Base-by-base conservation (phyloP, 108 stramenopile genomes). In the Cyclotella baltica region DNA sequence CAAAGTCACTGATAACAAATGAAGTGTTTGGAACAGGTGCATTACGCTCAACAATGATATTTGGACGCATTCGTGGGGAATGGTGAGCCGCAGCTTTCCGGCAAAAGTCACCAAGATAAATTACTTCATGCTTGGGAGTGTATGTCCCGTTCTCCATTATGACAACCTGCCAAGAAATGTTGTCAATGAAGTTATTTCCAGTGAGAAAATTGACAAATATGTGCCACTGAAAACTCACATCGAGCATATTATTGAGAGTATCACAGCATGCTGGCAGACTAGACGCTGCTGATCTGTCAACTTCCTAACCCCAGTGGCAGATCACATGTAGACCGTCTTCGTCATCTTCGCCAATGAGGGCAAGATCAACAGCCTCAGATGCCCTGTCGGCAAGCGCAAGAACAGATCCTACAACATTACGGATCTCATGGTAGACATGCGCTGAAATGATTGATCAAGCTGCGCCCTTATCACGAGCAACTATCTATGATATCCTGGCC, bases 371-470 rank as follows among this genome's bases (percentile, higher is more conserved):
- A 28, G 76, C 70, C 25, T 83, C 81, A 15, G 61, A 70, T 38
- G 75, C 81, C 23, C 81, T 70, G 35, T 83, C 81, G 6, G 81
- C 81, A n/a, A 83, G 76, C 36, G 81, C 75, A 8, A 83, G 71
- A 46, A 83, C 81, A 11, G 71, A 58, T 11, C 81, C 76, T 18
- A 83, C 81, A 9, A 83, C 81, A 36, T 83, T 83, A 28, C 81
- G 76, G 70, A 83, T 83, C 55, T 83, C 81, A 75, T 83, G 81
- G 46, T 83, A 83, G 25, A 83, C 81, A 64, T 83, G 81, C 11
- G 81, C 81, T 29, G 70, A 72, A 55, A 83, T 77, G 0, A 76
- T 83, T 0, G 76, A 70, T 52, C 77, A 76, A 15, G 81, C 81
- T 50, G 81, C 80, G 20, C 73, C 74, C 68, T 81, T 81, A 27